phyloP scores from a whole-genome alignment of 495 filamentous ascomycete species.

The Podospora appendiculata region DNA sequence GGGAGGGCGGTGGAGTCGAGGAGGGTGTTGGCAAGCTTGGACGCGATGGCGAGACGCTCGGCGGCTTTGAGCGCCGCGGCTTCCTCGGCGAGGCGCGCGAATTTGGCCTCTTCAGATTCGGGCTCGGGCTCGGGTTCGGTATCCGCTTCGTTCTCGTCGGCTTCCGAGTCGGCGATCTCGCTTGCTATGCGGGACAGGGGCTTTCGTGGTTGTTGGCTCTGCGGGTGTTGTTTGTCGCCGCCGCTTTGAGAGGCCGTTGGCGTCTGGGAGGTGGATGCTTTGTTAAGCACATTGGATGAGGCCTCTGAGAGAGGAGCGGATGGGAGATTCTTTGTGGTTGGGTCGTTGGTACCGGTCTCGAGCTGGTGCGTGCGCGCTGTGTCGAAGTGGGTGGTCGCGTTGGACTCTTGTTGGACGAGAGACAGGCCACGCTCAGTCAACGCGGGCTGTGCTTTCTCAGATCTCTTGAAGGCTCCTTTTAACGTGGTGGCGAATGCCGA shows the following conservation, averaged over 20 bases:
- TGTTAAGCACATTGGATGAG: conserved; percentile 31
- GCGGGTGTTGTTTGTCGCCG: not conserved
- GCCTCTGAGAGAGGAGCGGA: conserved; percentile 31
- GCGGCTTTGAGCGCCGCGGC: conserved; percentile 5
- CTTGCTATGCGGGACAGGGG: conserved; percentile 18
- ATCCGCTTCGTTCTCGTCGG: conserved; percentile 13
- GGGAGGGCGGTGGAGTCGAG: not conserved
- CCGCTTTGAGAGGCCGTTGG: not conserved
- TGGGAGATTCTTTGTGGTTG: conserved; percentile 2
- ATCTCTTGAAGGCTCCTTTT: conserved; percentile 1
- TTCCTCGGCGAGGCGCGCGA: conserved; percentile 1
- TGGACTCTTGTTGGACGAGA: conserved; percentile 4
- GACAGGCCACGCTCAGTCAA: not conserved
- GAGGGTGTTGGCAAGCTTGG: conserved; percentile 19
- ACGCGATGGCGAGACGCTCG: conserved; percentile 21
- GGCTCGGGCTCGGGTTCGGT: not conserved
- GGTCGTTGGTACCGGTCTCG: conserved; percentile 5
- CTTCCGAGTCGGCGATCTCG: conserved; percentile 39
- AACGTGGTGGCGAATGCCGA: conserved; percentile 8
- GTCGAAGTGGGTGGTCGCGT: conserved; percentile 19
- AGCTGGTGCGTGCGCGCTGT: conserved; percentile 31
- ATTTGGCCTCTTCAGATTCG: conserved; percentile 1
- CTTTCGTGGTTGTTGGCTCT: conserved; percentile 1
- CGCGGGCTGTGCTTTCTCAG: not conserved
- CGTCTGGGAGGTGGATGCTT: conserved; percentile 13